A percentile compares a stretch with the other conserved stretches of the same genome.
These are phyloP conservation scores for Pisolithus microcarpus DNA, from an alignment of 768 basidiomycete genomes.

Conservation along the genomic window DNA sequence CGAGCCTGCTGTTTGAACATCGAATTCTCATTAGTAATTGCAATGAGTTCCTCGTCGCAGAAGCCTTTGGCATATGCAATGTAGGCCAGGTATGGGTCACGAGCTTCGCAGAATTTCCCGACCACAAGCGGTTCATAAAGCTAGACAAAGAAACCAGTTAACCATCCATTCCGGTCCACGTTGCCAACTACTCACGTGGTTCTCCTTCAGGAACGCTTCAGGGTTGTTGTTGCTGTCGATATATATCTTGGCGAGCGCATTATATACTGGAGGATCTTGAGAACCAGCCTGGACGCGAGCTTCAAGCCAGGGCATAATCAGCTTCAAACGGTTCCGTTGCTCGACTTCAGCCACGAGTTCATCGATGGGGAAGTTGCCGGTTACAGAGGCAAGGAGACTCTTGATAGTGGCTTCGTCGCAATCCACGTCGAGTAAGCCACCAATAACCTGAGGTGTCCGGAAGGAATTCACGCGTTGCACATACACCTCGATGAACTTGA, in stretches of 20 bases:
- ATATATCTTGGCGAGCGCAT: conserved; percentile 96
- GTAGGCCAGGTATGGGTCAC: conserved; percentile 97
- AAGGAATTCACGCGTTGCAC: conserved; percentile 97
- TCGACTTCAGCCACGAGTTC: conserved; percentile 98
- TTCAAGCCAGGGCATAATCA: conserved; percentile 97
- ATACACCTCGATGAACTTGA: conserved; percentile 99
- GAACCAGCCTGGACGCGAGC: conserved; percentile 88
- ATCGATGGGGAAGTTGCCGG: conserved; percentile 95
- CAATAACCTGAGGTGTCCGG: conserved; percentile 93
- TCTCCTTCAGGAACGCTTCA: conserved; percentile 96
- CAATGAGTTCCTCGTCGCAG: conserved; percentile 95
- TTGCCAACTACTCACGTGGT: conserved; percentile 61
- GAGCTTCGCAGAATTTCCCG: conserved; percentile 98
- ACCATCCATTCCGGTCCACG: not conserved
- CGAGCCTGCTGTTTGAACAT: conserved; percentile 99
- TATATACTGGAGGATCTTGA: conserved; percentile 91
- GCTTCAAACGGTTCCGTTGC: conserved; percentile 88
- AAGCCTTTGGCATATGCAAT: conserved; percentile 99
- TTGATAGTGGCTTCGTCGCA: conserved; percentile 97
- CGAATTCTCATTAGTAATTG: conserved; percentile 96
- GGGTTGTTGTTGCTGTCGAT: conserved; percentile 99
- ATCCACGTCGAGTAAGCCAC: conserved; percentile 94
- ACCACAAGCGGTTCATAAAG: conserved; percentile 95
- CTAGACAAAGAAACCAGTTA: conserved; percentile 32
- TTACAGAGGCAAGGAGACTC: conserved; percentile 85